These are phyloP conservation scores for Tetrastigma voinierianum DNA, from an alignment of 164 flowering plant genomes.

Conservation along the genomic window DNA sequence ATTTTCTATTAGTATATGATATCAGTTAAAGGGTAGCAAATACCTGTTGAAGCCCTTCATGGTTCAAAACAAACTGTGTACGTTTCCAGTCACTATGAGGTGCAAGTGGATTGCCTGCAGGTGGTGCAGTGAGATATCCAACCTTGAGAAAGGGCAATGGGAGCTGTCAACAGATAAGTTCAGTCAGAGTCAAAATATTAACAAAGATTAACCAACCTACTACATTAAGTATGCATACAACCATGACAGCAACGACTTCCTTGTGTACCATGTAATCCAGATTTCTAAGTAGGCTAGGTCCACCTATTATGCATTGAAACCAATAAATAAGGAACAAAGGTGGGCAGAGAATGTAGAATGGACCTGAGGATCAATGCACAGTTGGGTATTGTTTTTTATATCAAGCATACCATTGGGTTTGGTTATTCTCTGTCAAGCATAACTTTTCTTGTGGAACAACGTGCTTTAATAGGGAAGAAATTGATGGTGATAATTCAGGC, in stretches of 20 bases:
- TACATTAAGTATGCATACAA: background rate
- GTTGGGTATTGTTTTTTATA: too few relatives aligned
- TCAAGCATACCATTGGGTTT: too few relatives aligned
- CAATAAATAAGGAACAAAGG: background rate
- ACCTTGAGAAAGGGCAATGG: conserved; percentile 80
- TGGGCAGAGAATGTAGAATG: too few relatives aligned
- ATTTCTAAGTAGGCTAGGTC: too few relatives aligned
- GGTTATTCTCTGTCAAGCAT: too few relatives aligned
- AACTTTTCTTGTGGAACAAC: too few relatives aligned
- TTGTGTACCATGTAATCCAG: background rate
- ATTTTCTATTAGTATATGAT: too few relatives aligned
- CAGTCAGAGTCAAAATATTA: background rate
- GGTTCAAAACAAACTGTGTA: conserved; percentile 74
- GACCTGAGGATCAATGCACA: too few relatives aligned
- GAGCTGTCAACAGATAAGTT: conserved; percentile 29
- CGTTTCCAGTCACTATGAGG: conserved; percentile 94
- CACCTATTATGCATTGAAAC: background rate
- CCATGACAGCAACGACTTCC: background rate
- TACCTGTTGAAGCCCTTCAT: conserved; percentile 93
- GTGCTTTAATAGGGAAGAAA: too few relatives aligned
- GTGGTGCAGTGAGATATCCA: conserved; percentile 88
- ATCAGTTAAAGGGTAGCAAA: background rate
- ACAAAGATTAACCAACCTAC: background rate
- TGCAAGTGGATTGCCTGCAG: conserved; percentile 67
- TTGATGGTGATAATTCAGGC: too few relatives aligned